These are phyloP conservation scores for Ophiorrhiza pumila DNA, from an alignment of 257 asterid species.

Conservation along the genomic window DNA sequence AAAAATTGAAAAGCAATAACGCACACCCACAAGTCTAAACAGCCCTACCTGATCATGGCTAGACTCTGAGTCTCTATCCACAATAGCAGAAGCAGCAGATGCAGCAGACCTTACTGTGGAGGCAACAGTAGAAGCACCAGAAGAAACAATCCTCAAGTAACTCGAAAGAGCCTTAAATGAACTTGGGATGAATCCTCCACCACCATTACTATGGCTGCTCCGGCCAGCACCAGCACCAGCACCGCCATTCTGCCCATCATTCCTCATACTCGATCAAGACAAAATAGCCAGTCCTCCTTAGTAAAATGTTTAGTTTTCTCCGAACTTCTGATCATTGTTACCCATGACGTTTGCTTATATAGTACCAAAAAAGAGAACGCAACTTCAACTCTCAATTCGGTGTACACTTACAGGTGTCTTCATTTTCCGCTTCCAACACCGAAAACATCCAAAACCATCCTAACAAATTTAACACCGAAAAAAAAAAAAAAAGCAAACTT, in stretches of 20 bases:
- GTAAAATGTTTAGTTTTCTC: constrained; percentile 13
- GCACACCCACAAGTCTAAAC: background rate
- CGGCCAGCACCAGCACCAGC: constrained; percentile 49
- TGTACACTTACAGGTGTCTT: constrained; percentile 45
- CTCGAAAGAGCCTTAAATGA: constrained; percentile 74
- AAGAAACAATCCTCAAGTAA: constrained; percentile 68
- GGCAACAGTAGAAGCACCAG: constrained; percentile 83
- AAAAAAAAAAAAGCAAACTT: background rate
- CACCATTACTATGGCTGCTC: constrained; percentile 25
- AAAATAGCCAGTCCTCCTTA: constrained; percentile 17
- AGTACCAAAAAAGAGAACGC: background rate
- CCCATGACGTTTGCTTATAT: constrained; percentile 14
- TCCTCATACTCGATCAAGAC: constrained; percentile 55
- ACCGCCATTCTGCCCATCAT: constrained; percentile 46
- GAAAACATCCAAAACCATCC: constrained; percentile 34
- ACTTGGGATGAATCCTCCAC: constrained; percentile 49
- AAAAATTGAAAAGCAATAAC: background rate
- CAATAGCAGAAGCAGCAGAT: constrained; percentile 79
- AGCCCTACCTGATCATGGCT: constrained; percentile 61
- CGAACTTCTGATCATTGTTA: constrained; percentile 40
- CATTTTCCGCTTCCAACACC: constrained; percentile 47
- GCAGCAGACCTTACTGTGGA: constrained; percentile 87
- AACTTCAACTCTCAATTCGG: constrained; percentile 10
- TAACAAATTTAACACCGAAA: constrained; percentile 12
- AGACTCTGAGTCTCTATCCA: constrained; percentile 74